Conservation (phyloP, 108 stramenopile species). For the Bacterosira constricta region DNA sequence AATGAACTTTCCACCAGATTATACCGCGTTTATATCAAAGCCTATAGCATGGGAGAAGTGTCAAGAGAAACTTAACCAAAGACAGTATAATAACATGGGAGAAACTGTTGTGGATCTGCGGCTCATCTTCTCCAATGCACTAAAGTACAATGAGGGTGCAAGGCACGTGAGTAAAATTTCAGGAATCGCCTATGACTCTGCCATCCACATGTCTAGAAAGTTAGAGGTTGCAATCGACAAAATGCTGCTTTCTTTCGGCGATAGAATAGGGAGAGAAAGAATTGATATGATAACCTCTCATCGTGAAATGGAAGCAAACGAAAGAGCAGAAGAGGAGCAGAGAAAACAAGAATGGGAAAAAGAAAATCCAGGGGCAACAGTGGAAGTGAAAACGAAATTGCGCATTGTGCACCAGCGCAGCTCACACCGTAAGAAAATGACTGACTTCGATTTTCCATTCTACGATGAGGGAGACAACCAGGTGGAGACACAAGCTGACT, state of each 20-base stretch:
- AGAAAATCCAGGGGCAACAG: slow-evolving; percentile 43
- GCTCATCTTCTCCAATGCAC: slow-evolving; percentile 83
- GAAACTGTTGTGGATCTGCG: slow-evolving; percentile 76
- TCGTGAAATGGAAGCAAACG: slow-evolving; percentile 75
- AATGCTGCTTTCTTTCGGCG: slow-evolving; percentile 73
- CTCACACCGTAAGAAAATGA: slow-evolving; percentile 46
- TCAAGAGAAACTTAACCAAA: slow-evolving; percentile 65
- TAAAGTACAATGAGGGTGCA: slow-evolving; percentile 76
- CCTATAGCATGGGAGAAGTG: slow-evolving; percentile 85
- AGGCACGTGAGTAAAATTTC: slow-evolving; percentile 64
- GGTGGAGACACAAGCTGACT: slow-evolving; percentile 72
- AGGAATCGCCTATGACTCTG: slow-evolving; percentile 69
- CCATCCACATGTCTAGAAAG: slow-evolving; percentile 77
- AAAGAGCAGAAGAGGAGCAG: slow-evolving; percentile 75
- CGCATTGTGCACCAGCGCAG: slow-evolving; percentile 24
- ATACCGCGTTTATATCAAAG: slow-evolving; percentile 78
- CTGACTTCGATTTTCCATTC: slow-evolving; percentile 85
- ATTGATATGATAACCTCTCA: slow-evolving; percentile 77
- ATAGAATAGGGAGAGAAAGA: slow-evolving; percentile 76
- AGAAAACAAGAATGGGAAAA: slow-evolving; percentile 66
- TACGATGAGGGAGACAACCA: slow-evolving; percentile 84
- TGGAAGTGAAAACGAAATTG: slow-evolving; percentile 33
- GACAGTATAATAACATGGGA: slow-evolving; percentile 71
- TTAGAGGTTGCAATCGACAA: slow-evolving; percentile 81
- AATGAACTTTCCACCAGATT: slow-evolving; percentile 72